Evolutionary conservation across 306 rosid species (phyloP).

Genomic region (Inga leiocalycina): DNA sequence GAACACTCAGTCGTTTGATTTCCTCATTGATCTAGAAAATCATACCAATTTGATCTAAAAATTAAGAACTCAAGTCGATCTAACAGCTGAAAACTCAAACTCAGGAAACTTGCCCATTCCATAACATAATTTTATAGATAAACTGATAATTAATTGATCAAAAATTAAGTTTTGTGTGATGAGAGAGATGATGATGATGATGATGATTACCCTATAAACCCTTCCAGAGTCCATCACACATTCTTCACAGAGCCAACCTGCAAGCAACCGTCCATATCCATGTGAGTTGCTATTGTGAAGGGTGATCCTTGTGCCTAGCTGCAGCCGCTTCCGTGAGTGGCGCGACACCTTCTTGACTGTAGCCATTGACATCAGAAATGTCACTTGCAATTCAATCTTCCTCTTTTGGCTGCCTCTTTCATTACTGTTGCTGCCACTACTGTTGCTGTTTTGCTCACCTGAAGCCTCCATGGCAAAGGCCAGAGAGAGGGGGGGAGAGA

Average conservation of each 20-base stretch:
- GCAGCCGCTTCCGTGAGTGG: background rate
- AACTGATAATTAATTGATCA: no score
- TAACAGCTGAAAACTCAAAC: background rate
- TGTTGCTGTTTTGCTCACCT: background rate
- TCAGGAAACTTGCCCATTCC: background rate
- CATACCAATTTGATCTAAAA: background rate
- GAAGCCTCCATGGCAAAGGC: background rate
- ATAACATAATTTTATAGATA: no score
- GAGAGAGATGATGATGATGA: background rate
- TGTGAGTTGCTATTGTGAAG: background rate
- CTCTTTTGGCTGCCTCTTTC: background rate
- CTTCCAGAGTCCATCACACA: slow-evolving; percentile 21
- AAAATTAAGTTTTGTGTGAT: background rate
- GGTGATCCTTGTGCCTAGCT: background rate
- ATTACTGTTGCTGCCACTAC: background rate
- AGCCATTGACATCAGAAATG: background rate
- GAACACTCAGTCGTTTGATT: background rate
- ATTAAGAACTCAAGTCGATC: background rate
- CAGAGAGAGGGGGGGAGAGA: background rate
- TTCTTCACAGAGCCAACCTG: slow-evolving; percentile 26
- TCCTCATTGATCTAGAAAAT: background rate
- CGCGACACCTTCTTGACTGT: background rate
- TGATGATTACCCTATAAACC: slow-evolving; percentile 33
- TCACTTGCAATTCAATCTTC: background rate
- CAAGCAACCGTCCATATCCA: slow-evolving; percentile 8